phyloP scores from a whole-genome alignment of 164 flowering plant species.

The Magnolia sinica region DNA sequence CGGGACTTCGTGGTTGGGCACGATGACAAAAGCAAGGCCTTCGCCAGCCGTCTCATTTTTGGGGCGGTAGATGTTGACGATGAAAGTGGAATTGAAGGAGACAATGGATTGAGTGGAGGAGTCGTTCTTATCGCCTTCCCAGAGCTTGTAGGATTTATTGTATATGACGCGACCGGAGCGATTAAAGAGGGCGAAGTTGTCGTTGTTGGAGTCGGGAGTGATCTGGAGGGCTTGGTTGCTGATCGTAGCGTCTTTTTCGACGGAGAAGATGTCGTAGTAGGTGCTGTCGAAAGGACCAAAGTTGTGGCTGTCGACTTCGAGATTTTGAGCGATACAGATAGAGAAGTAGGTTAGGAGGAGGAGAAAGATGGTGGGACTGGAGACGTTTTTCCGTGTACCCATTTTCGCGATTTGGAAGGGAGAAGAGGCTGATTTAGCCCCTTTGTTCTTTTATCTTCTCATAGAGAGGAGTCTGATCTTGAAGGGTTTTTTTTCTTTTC shows the following conservation, averaged over 20 bases:
- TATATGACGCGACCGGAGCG: constrained; percentile 31
- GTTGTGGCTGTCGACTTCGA: background rate
- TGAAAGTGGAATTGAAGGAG: constrained; percentile 47
- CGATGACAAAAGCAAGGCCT: constrained; percentile 62
- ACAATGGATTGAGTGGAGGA: constrained; percentile 15
- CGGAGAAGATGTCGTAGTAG: background rate
- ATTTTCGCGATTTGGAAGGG: no score
- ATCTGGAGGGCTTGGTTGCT: constrained; percentile 30
- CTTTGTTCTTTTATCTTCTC: no score
- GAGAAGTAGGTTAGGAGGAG: background rate
- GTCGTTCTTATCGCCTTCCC: constrained; percentile 14
- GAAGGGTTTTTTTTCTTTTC: no score
- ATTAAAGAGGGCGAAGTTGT: constrained; percentile 15
- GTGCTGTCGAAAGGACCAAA: constrained; percentile 4
- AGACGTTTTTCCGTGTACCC: background rate
- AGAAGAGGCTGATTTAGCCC: no score
- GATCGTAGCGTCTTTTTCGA: constrained; percentile 15
- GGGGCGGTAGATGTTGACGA: constrained; percentile 35
- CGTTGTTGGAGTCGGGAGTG: constrained; percentile 36
- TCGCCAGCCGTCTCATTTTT: constrained; percentile 31
- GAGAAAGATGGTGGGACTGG: background rate
- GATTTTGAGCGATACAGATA: background rate
- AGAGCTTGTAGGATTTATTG: constrained; percentile 19
- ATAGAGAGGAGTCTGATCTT: no score
- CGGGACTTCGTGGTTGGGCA: constrained; percentile 34